Conservation (phyloP, 331 rosid genomes). For the Cucumis variabilis region DNA sequence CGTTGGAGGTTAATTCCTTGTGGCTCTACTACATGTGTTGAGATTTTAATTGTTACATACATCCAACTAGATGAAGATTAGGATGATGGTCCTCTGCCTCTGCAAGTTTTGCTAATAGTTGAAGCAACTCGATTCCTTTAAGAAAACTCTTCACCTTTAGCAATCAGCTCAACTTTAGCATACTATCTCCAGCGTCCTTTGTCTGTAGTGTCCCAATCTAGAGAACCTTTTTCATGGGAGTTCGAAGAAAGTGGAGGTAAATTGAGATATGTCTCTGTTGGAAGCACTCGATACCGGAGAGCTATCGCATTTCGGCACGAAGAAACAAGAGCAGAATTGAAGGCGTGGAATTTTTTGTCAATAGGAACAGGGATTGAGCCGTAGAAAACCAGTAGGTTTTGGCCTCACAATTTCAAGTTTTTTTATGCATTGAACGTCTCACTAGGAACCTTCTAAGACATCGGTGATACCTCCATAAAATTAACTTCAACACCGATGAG, state of each 20-base stretch:
- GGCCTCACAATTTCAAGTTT: constrained; percentile 80
- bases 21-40: too few species aligned
- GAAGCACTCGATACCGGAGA: constrained; percentile 93
- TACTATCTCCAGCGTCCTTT: constrained; percentile 60
- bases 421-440: constrained; percentile 83
- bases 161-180: too few species aligned
- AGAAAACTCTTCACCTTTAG: too few species aligned
- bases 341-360: constrained; percentile 79
- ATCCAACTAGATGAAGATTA: too few species aligned
- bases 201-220: constrained; percentile 69
- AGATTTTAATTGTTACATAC: too few species aligned
- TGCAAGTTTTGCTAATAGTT: too few species aligned
- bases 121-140: too few species aligned
- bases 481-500: background rate
- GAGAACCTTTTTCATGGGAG: constrained; percentile 68
- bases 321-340: constrained; percentile 77
- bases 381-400: constrained; percentile 82
- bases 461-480: constrained; percentile 43
- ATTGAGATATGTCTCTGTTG: constrained; percentile 88
- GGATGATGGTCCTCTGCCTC: too few species aligned
- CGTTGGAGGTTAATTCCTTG: too few species aligned
- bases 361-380: constrained; percentile 97
- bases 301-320: constrained; percentile 64
- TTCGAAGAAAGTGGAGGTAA: constrained; percentile 68
- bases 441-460: constrained; percentile 46